Evolutionary conservation across 1,284 basidiomycete species (phyloP).

Genomic region (Ceratobasidium sp.): DNA sequence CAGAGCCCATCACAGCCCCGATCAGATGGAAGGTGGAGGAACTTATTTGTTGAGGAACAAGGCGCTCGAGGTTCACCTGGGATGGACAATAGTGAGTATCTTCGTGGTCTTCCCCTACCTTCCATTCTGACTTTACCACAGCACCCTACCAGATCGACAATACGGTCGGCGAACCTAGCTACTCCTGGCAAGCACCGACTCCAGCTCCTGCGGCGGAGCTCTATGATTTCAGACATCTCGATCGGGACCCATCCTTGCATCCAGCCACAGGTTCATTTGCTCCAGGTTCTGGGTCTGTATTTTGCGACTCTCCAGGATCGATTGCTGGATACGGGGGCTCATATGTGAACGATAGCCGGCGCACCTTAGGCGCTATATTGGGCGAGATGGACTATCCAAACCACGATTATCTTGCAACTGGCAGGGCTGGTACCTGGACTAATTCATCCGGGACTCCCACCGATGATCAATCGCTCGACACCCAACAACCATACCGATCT

Average conservation of each 20-base stretch:
- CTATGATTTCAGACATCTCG: conserved; percentile 22
- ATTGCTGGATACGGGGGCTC: not conserved
- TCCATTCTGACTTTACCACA: not conserved
- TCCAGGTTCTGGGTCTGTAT: not conserved
- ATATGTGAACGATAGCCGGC: not conserved
- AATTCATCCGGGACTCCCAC: not conserved
- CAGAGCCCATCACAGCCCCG: not conserved
- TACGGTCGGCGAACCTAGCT: too few species aligned
- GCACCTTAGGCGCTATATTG: too few species aligned
- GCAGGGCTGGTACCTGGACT: not conserved
- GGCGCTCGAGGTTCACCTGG: not conserved
- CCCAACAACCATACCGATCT: not conserved
- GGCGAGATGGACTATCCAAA: not conserved
- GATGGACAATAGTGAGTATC: not conserved
- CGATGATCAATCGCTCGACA: conserved; percentile 6
- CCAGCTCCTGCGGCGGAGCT: not conserved
- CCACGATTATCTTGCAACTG: not conserved
- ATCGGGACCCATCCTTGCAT: not conserved
- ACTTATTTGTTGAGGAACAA: not conserved
- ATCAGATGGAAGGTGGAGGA: not conserved
- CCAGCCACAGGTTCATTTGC: not conserved
- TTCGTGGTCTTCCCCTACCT: too few species aligned
- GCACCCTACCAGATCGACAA: not conserved
- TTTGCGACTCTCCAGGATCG: conserved; percentile 22
- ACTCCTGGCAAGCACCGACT: not conserved